These are phyloP conservation scores for Trichosphaerium sp. DNA, from an alignment of 78 protist species.

Conservation along the genomic window DNA sequence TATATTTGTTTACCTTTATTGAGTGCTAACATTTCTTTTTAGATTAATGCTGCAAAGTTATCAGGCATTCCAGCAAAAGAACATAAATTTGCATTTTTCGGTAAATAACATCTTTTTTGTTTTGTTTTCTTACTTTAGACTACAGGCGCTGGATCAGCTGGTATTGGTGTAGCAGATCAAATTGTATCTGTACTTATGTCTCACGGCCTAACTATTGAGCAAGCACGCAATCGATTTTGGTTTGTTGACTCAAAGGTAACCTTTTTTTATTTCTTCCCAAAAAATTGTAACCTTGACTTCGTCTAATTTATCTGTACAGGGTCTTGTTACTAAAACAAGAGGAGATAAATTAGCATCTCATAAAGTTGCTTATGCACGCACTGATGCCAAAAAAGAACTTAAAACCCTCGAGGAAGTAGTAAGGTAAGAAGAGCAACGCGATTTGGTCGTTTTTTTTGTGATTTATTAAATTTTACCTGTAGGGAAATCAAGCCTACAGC, in stretches of 20 bases:
- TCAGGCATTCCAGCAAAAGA: conserved; percentile 26
- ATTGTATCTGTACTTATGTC: conserved; percentile 6
- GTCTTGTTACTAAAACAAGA: conserved; percentile 51
- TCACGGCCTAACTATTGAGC: conserved; percentile 39
- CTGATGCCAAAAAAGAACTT: conserved; percentile 4
- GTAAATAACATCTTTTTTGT: too few species aligned
- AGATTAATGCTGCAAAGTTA: too few species aligned
- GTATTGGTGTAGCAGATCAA: conserved; percentile 67
- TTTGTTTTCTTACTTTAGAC: too few species aligned
- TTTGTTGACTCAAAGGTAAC: conserved; percentile 55
- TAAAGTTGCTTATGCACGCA: conserved; percentile 62
- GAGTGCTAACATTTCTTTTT: neutral
- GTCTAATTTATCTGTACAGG: conserved; percentile 5
- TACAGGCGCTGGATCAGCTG: conserved; percentile 94
- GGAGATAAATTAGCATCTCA: conserved; percentile 51
- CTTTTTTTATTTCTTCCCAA: neutral
- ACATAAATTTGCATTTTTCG: conserved; percentile 67
- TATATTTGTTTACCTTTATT: neutral
- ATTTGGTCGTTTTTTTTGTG: too few species aligned
- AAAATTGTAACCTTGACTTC: neutral
- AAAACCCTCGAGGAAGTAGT: neutral
- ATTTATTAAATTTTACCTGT: too few species aligned
- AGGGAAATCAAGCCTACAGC: conserved; percentile 64
- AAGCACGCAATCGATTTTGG: conserved; percentile 61
- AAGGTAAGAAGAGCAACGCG: neutral